A percentile compares a stretch with the other conserved stretches of the same genome.
phyloP scores from a whole-genome alignment of 352 stramenopile genomes.

The Pythium diclinum region DNA sequence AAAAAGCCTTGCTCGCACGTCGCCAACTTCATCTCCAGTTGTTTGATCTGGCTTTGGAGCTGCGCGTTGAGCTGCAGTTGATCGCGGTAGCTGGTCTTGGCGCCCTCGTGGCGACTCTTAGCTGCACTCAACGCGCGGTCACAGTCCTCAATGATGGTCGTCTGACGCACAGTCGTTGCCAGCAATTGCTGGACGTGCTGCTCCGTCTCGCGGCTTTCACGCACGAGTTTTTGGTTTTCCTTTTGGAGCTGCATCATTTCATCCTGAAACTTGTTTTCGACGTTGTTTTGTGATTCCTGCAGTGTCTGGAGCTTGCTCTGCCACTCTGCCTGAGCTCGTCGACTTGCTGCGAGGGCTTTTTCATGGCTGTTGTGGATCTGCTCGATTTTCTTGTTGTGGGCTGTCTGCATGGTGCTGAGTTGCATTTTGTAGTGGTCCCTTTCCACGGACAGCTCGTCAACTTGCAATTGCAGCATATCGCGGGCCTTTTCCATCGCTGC shows the following conservation, averaged over 20 bases:
- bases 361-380: slow-evolving; percentile 38
- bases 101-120: slow-evolving; percentile 35
- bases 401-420: slow-evolving; percentile 27
- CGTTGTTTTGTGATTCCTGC: slow-evolving; percentile 19
- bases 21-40: slow-evolving; percentile 38
- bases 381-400: slow-evolving; percentile 31
- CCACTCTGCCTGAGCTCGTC: slow-evolving; percentile 34
- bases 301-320: slow-evolving; percentile 27
- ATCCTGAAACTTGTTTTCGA: slow-evolving; percentile 27
- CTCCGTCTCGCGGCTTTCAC: slow-evolving; percentile 34
- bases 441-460: slow-evolving; percentile 34
- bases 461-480: slow-evolving; percentile 32
- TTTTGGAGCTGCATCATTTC: slow-evolving; percentile 31
- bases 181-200: slow-evolving; percentile 50
- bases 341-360: slow-evolving; percentile 26
- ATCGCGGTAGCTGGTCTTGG: slow-evolving; percentile 40
- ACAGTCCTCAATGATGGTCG: slow-evolving; percentile 71
- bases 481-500: slow-evolving; percentile 31
- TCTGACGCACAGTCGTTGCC: slow-evolving; percentile 60
- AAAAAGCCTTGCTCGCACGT: slow-evolving; percentile 21
- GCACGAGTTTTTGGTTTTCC: slow-evolving; percentile 31
- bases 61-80: slow-evolving; percentile 36
- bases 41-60: slow-evolving; percentile 32
- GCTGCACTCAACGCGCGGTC: slow-evolving; percentile 51
- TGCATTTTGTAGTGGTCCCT: slow-evolving; percentile 29